phyloP scores from a whole-genome alignment of 345 rosid genomes.

The Jatropha curcas region DNA sequence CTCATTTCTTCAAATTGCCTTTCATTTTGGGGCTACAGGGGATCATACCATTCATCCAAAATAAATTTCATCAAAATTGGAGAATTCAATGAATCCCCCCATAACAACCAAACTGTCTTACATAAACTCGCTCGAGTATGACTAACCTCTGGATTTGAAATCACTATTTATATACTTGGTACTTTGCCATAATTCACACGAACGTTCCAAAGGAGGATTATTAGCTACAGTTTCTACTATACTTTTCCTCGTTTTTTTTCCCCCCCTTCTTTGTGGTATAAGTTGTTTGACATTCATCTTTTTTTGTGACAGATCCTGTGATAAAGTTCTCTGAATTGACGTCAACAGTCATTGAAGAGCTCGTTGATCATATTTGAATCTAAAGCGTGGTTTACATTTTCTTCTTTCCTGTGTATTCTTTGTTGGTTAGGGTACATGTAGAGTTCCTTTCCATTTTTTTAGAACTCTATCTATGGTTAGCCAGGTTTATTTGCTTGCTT shows the following conservation, averaged over 20 bases:
- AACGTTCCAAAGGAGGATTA: not conserved
- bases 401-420: not conserved
- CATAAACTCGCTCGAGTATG: too few species aligned
- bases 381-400: not conserved
- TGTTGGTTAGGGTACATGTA: not conserved
- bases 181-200: too few species aligned
- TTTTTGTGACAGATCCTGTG: conserved; percentile 12
- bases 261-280: not conserved
- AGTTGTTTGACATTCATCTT: not conserved
- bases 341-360: conserved; percentile 4
- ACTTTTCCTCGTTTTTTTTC: not conserved
- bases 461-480: not conserved
- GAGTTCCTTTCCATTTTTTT: not conserved
- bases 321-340: not conserved
- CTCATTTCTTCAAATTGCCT: too few species aligned
- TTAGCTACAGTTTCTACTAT: not conserved
- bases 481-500: conserved; percentile 5
- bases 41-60: too few species aligned
- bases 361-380: not conserved
- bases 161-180: too few species aligned
- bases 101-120: too few species aligned
- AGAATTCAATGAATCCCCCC: too few species aligned
- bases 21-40: too few species aligned
- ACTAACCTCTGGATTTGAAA: too few species aligned
- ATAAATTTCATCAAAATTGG: too few species aligned